A percentile compares a stretch with the other conserved stretches of the same genome.
phyloP scores from a whole-genome alignment of 345 rosid species.

The Eucalyptus lansdowneana region DNA sequence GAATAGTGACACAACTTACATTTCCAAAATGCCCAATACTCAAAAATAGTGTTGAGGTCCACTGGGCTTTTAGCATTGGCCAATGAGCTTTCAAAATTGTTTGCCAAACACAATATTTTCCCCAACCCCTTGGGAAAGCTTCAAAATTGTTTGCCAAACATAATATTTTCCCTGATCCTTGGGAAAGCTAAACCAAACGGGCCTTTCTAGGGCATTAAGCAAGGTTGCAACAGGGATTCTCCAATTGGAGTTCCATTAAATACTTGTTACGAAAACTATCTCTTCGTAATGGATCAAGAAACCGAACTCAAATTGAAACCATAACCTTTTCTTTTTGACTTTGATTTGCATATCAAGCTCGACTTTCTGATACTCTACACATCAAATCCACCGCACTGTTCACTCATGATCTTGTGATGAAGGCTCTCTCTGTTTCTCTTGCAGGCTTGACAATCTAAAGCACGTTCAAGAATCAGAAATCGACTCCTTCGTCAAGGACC shows the following conservation, averaged over 20 bases:
- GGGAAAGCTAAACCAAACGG: too few species aligned
- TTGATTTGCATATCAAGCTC: not conserved
- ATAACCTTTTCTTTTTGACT: not conserved
- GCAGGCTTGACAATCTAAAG: not conserved
- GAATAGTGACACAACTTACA: too few species aligned
- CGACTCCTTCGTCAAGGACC: slow-evolving; percentile 17
- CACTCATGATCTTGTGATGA: not conserved
- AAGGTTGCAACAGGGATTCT: not conserved
- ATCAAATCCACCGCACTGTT: not conserved
- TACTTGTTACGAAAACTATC: not conserved
- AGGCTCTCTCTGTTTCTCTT: not conserved
- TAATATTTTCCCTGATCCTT: too few species aligned
- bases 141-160: too few species aligned
- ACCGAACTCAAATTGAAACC: not conserved
- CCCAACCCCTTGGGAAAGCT: too few species aligned
- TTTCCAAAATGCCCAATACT: too few species aligned
- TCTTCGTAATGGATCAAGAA: not conserved
- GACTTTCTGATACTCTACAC: not conserved
- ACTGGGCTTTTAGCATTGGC: too few species aligned
- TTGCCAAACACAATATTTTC: too few species aligned
- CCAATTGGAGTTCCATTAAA: not conserved
- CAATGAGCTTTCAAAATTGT: too few species aligned
- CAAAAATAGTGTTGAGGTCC: too few species aligned
- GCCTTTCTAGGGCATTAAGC: not conserved
- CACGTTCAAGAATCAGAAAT: slow-evolving; percentile 32